Percentiles rank a stretch among this genome's conserved stretches.
phyloP scores from a whole-genome alignment of 306 rosid species.

The peach (Prunus persica) region Prunus_persica_NCBIv2 NC_034016.1:176001-176500 shows the following conservation, averaged over 20 bases:
- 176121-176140: conserved; percentile 3
- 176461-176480: background rate
- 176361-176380: background rate
- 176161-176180: conserved; percentile 24
- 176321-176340: background rate
- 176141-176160: conserved; percentile 36
- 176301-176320: background rate
- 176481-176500: background rate
- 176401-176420: background rate
- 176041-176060: conserved; percentile 46
- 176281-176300: background rate
- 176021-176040: conserved; percentile 34
- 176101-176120: conserved; percentile 9
- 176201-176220: conserved; percentile 39
- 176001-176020: conserved; percentile 76
- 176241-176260: conserved; percentile 12
- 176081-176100: conserved; percentile 8
- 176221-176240: conserved; percentile 33
- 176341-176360: background rate
- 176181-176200: conserved; percentile 32
- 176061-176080: conserved; percentile 26
- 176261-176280: background rate
- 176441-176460: background rate
- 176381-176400: background rate
- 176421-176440: conserved; percentile 1